These are phyloP conservation scores for Alternaria panax DNA, from an alignment of 2,329 filamentous ascomycete genomes.

Conservation along the genomic window DNA sequence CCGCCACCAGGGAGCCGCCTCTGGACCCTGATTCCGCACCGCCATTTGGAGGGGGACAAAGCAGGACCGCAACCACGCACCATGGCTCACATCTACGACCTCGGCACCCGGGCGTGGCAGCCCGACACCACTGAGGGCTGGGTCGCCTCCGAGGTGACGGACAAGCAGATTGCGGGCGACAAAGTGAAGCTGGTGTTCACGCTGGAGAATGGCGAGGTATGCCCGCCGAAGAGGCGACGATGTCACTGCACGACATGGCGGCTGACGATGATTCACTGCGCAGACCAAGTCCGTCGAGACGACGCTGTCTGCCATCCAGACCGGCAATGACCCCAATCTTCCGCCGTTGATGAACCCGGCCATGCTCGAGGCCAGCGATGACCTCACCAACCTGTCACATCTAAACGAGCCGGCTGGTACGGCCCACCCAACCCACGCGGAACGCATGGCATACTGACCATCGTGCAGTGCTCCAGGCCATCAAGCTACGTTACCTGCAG, in stretches of 20 bases:
- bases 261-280: slow-evolving; percentile 25
- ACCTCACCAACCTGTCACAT: slow-evolving; percentile 96
- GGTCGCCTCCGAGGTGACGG: slow-evolving; percentile 92
- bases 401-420: slow-evolving; percentile 96
- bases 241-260: background rate
- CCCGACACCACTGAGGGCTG: slow-evolving; percentile 95
- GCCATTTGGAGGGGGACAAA: slow-evolving; percentile 25
- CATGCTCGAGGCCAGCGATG: slow-evolving; percentile 98
- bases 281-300: slow-evolving; percentile 83
- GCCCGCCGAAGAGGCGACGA: slow-evolving; percentile 2
- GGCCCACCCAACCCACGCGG: slow-evolving; percentile 25
- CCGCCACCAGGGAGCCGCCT: slow-evolving; percentile 27
- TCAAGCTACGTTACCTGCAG: slow-evolving; percentile 94
- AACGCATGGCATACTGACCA: slow-evolving; percentile 34
- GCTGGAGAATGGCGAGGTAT: slow-evolving; percentile 91
- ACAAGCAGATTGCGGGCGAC: slow-evolving; percentile 82
- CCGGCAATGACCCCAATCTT: slow-evolving; percentile 77
- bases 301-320: slow-evolving; percentile 76
- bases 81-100: slow-evolving; percentile 95
- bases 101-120: slow-evolving; percentile 98
- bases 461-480: slow-evolving; percentile 86
- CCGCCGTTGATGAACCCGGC: slow-evolving; percentile 97
- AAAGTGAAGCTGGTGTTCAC: slow-evolving; percentile 89
- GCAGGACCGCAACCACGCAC: slow-evolving; percentile 19
- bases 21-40: slow-evolving; percentile 36